phyloP scores from a whole-genome alignment of 1,139 yeast species.

The Taphrina confusa region DNA sequence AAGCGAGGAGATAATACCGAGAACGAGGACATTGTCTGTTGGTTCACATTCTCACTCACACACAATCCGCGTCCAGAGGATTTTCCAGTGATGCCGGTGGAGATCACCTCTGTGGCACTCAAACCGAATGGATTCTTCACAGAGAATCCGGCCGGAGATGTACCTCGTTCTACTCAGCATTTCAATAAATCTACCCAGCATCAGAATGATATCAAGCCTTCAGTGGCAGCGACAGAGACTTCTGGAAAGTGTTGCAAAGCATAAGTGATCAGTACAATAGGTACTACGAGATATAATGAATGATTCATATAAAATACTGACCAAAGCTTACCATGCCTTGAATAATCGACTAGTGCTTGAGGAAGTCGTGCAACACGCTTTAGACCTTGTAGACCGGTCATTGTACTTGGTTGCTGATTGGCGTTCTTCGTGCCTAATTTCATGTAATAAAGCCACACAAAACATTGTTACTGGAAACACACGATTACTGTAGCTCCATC shows the following conservation, averaged over 20 bases:
- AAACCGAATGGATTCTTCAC: constrained; percentile 26
- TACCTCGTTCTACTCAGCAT: constrained; percentile 16
- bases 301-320: no score
- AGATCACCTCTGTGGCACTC: constrained; percentile 12
- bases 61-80: constrained; percentile 89
- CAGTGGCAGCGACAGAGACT: constrained; percentile 7
- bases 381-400: no score
- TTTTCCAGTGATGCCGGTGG: constrained; percentile 69
- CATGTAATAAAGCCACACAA: no score
- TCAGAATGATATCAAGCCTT: not conserved
- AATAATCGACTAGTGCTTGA: no score
- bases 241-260: constrained; percentile 4
- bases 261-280: no score
- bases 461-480: no score
- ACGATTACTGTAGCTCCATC: no score
- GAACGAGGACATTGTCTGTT: constrained; percentile 67
- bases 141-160: constrained; percentile 23
- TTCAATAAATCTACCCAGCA: constrained; percentile 23
- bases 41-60: constrained; percentile 81
- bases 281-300: no score
- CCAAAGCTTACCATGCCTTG: no score
- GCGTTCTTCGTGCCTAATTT: no score
- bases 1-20: constrained; percentile 53
- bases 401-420: no score
- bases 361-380: no score